Evolutionary conservation across 2,329 filamentous ascomycete species (phyloP), one percentile per base, ranked within the genome.

Genomic region (Colletotrichum horii): DNA sequence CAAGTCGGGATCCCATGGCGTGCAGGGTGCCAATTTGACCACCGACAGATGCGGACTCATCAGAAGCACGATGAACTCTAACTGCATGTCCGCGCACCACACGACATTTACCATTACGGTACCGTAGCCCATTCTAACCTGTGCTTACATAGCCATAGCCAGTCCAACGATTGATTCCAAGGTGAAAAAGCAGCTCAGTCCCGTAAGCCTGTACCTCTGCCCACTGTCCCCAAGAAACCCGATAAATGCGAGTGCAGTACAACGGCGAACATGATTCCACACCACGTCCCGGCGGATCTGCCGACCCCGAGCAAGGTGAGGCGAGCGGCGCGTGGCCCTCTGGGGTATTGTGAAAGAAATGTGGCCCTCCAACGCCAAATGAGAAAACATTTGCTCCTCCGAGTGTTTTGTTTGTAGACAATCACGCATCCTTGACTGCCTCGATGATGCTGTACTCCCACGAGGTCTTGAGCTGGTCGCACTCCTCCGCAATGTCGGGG

Each of bases 361-460:
- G 14, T 58, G 38, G 67, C 75, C 72, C 68, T 58, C 70, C 67
- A 75, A 76, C 67, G 34, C 75, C 75, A 58, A 52, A 64, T 67
- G 34, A 36, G 67, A 48, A 68, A 52, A 55, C 64, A 38, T 65
- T 16, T 62, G 60, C 55, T 61, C 19, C 55, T 62, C 67, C 34
- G 24, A 72, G 30, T 34, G 43, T 34, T 16, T n/a, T 56, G 15
- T 65, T 12, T 34, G 22, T 19, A 22, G 30, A 55, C 28, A n/a
- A 32, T 73, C 60, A 75, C 24, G 78, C 78, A 70, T 85, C 85
- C 79, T 90, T 92, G 32, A 91, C 85, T 2, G 88, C 90, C 71
- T 91, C 86, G 73, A 93, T 89, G 24, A 90, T 82, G 67, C 87
- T 87, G 79, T 91, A 92, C 77, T 92, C 89, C 90, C 91, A 93